Base-by-base conservation (phyloP, 352 stramenopile species). In the Globisporangium paddicum region DNA sequence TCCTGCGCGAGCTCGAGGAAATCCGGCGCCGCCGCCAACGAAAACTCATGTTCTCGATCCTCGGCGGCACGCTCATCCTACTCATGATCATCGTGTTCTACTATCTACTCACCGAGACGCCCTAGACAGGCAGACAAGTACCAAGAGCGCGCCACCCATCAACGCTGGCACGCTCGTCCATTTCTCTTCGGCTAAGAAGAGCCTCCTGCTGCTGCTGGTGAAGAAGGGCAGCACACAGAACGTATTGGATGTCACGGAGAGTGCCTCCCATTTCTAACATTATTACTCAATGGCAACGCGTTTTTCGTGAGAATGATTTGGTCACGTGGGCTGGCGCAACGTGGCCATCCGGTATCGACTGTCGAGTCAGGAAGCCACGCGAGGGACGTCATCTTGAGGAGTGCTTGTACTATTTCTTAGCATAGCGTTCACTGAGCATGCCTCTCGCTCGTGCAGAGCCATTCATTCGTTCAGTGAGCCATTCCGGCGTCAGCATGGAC, bases 51-150 rank as follows among this genome's bases (percentile, higher is more conserved):
- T 89, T 92, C 60, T 82, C 76, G 18, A 55, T 84, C 30, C 68
- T 90, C 40, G 79, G 73, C 42, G 76, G 77, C 44, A 75, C 75
- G 50, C 76, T 92, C 56, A 65, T 89, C 42, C 51, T 89, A 45
- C 62, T 90, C 61, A 85, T 89, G 72, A 71, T 92, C 63, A 67
- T 90, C 42, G 76, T 92, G 47, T 86, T 87, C 59, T 92, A 89
- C 74, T 92, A 90, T 64, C 67, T 89, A 63, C 73, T 89, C 60
- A 73, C 73, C 25, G 68, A 86, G 67, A 81, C 79, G 66, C 78
- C 47, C 5, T 58, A 52, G 23, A 13, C n/a, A 21, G n/a, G 35
- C 14, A 38, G 14, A 13, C 34, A 38, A 38, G 34, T 41, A n/a
- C 14, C 7, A n/a, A 41, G 35, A 19, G 35, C 35, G 14, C 7